A percentile compares a stretch with the other conserved stretches of the same genome.
phyloP scores from a whole-genome alignment of 2,329 filamentous ascomycete species.

The Didymella segeticola region DNA sequence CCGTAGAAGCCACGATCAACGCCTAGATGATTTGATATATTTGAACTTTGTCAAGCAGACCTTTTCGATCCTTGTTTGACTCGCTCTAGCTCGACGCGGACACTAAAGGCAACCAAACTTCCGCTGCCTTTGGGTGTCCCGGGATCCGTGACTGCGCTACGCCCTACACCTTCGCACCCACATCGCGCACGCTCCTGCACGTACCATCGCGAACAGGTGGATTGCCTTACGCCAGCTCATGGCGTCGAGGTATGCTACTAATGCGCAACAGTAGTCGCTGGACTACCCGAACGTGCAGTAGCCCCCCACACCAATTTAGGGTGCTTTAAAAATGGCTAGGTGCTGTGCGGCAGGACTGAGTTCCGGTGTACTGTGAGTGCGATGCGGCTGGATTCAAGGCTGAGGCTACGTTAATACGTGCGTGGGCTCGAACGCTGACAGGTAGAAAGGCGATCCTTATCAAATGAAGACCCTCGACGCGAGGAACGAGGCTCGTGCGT shows the following conservation, averaged over 20 bases:
- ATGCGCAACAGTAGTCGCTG: background rate
- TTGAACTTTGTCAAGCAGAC: background rate
- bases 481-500: slow-evolving; percentile 2
- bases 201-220: slow-evolving; percentile 1
- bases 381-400: slow-evolving; percentile 6
- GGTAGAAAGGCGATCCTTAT: background rate
- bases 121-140: background rate
- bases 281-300: slow-evolving; percentile 4
- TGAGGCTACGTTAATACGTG: background rate
- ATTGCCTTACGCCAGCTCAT: slow-evolving; percentile 4
- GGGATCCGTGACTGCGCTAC: slow-evolving; percentile 5
- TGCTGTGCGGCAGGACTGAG: background rate
- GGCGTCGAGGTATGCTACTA: slow-evolving; percentile 3
- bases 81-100: slow-evolving; percentile 1
- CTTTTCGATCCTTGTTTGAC: slow-evolving; percentile 3
- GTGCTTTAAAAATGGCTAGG: background rate
- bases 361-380: slow-evolving; percentile 2
- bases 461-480: slow-evolving; percentile 1
- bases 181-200: background rate
- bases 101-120: slow-evolving; percentile 11
- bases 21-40: background rate
- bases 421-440: background rate
- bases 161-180: background rate
- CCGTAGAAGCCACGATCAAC: slow-evolving; percentile 1
- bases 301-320: background rate